phyloP scores from a whole-genome alignment of 2,329 filamentous ascomycete genomes.

The Colletotrichum coccodes region DNA sequence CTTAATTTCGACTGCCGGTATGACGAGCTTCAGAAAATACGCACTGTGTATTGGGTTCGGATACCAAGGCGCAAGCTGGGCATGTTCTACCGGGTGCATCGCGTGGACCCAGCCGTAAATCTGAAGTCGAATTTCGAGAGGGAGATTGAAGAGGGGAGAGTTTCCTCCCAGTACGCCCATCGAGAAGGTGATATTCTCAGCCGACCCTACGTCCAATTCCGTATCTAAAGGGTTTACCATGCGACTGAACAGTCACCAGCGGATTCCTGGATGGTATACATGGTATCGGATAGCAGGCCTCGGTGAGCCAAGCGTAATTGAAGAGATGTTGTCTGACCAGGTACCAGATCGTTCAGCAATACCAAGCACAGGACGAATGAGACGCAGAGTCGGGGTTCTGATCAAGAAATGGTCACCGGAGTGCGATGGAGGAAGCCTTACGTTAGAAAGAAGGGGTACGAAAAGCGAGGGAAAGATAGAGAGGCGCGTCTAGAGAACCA shows the following conservation, averaged over 20 bases:
- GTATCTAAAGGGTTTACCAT: not conserved
- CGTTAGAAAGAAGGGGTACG: not conserved
- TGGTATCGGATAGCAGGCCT: not conserved
- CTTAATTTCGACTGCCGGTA: constrained; percentile 4
- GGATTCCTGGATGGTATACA: not conserved
- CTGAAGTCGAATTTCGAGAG: constrained; percentile 56
- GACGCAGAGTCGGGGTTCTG: not conserved
- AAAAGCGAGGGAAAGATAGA: not conserved
- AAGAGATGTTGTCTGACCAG: not conserved
- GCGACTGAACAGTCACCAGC: not conserved
- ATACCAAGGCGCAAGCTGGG: constrained; percentile 52
- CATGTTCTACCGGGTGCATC: constrained; percentile 48
- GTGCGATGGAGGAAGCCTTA: not conserved
- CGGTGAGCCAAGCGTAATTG: not conserved
- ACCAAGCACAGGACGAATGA: not conserved
- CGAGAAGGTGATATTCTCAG: not conserved
- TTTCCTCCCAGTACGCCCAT: not conserved
- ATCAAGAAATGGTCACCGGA: not conserved
- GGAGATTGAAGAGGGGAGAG: constrained; percentile 47
- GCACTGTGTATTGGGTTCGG: constrained; percentile 45
- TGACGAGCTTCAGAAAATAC: constrained; percentile 42
- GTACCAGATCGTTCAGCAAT: not conserved
- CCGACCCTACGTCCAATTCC: not conserved
- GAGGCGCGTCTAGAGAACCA: not conserved
- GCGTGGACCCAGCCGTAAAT: constrained; percentile 56